Evolutionary conservation across 331 rosid species (phyloP).

Genomic region (Malus hybrid): DNA sequence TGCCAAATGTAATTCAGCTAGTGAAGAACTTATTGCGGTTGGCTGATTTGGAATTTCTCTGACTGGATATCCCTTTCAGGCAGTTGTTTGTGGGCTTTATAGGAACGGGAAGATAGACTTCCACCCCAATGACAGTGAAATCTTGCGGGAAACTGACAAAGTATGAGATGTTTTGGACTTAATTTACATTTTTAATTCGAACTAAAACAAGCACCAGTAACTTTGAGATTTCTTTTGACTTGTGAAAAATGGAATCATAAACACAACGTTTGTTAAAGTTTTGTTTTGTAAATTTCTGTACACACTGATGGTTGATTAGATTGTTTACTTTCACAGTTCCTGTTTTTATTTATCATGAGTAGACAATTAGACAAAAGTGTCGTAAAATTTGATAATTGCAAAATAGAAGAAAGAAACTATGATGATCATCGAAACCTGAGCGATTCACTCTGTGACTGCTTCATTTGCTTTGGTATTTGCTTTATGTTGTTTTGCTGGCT

Average conservation of each 20-base stretch:
- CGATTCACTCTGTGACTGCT: neutral
- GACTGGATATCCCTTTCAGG: conserved; percentile 50
- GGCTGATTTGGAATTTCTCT: conserved; percentile 7
- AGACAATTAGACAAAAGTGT: neutral
- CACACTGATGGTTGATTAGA: neutral
- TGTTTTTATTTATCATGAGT: neutral
- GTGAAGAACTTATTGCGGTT: conserved; percentile 1
- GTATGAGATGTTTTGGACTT: conserved; percentile 33
- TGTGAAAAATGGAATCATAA: neutral
- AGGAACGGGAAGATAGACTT: conserved; percentile 74
- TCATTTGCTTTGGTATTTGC: neutral
- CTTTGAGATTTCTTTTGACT: neutral
- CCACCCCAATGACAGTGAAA: conserved; percentile 78
- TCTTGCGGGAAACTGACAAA: conserved; percentile 73
- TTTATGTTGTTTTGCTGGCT: neutral
- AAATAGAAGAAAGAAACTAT: neutral
- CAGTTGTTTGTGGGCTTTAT: conserved; percentile 78
- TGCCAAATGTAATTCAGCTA: conserved; percentile 13
- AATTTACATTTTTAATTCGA: neutral
- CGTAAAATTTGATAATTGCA: neutral
- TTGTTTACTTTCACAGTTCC: neutral
- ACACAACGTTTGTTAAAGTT: neutral
- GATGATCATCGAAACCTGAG: neutral
- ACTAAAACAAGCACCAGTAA: neutral
- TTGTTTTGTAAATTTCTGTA: neutral